A percentile compares a stretch with the other conserved stretches of the same genome.
Evolutionary conservation across 1,284 basidiomycete species (phyloP).

Genomic region (Sporisorium scitamineum): DNA sequence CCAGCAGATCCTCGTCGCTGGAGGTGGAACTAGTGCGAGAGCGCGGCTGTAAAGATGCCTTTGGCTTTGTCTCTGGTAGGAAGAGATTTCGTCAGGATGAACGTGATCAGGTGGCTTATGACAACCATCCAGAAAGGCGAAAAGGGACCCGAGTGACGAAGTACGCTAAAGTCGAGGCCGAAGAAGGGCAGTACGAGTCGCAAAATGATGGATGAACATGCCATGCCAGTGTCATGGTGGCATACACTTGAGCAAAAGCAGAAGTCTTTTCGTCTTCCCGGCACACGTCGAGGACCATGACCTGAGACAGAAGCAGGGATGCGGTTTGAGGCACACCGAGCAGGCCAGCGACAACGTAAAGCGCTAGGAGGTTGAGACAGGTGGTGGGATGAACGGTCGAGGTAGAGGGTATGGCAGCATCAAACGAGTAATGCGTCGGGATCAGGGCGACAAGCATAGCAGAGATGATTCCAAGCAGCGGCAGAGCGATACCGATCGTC

Average conservation of each 20-base stretch:
- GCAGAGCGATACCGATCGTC: neutral
- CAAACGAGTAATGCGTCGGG: slow-evolving; percentile 46
- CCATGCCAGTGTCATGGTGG: slow-evolving; percentile 28
- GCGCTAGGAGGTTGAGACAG: slow-evolving; percentile 5
- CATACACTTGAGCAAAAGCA: slow-evolving; percentile 16
- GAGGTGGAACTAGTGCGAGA: slow-evolving; percentile 19
- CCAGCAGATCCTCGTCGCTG: slow-evolving; percentile 7
- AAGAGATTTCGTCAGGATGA: slow-evolving; percentile 4
- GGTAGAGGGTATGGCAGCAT: slow-evolving; percentile 19
- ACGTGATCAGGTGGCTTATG: neutral
- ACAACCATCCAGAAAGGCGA: slow-evolving; percentile 34
- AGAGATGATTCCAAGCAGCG: neutral
- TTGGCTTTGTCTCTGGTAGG: slow-evolving; percentile 27
- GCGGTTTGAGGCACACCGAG: slow-evolving; percentile 19
- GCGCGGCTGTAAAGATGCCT: neutral
- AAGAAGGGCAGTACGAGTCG: slow-evolving; percentile 25
- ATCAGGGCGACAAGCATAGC: slow-evolving; percentile 7
- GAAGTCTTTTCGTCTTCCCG: slow-evolving; percentile 34
- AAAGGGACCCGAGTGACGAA: slow-evolving; percentile 33
- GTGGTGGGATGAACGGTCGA: slow-evolving; percentile 32
- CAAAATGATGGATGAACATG: slow-evolving; percentile 11
- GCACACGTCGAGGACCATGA: slow-evolving; percentile 38
- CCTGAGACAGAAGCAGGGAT: slow-evolving; percentile 20
- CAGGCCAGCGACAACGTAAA: slow-evolving; percentile 6
- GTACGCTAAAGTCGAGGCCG: slow-evolving; percentile 32